These are phyloP conservation scores for Thyridium curvatum DNA, from an alignment of 2,329 filamentous ascomycete genomes.

Conservation along the genomic window DNA sequence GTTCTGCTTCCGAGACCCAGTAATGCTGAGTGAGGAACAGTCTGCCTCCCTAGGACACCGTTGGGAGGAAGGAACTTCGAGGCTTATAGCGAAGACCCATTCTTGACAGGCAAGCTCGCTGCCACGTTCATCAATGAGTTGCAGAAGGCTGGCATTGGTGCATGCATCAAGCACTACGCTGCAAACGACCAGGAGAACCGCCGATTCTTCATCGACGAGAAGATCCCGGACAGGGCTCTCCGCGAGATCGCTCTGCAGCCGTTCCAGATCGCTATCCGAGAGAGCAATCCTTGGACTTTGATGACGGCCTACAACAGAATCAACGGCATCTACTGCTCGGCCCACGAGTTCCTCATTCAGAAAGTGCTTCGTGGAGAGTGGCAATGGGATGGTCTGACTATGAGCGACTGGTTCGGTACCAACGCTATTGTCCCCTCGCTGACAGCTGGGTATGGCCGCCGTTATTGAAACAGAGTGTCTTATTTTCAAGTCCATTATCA, in stretches of 20 bases:
- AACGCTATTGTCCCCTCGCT: constrained; percentile 12
- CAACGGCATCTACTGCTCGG: constrained; percentile 28
- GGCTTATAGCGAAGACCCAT: constrained; percentile 34
- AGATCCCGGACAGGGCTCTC: constrained; percentile 26
- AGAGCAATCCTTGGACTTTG: constrained; percentile 24
- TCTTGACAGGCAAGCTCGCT: constrained; percentile 32
- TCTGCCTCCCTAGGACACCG: constrained; percentile 36
- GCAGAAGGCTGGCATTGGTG: constrained; percentile 25
- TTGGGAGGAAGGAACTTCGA: constrained; percentile 37
- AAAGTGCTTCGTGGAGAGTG: constrained; percentile 27
- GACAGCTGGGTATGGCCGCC: background rate
- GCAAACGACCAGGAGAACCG: constrained; percentile 31
- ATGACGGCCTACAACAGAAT: constrained; percentile 33
- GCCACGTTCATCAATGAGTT: constrained; percentile 31
- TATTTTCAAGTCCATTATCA: too few species aligned
- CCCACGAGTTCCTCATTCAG: constrained; percentile 23
- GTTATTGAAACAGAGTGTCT: too few species aligned
- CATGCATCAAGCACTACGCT: constrained; percentile 32
- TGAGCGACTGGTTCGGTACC: constrained; percentile 26
- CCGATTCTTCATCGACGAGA: constrained; percentile 23
- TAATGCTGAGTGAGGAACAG: constrained; percentile 16
- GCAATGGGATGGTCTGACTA: constrained; percentile 27
- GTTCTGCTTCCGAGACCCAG: too few species aligned
- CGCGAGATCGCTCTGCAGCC: constrained; percentile 29
- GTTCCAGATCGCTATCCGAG: constrained; percentile 27